Evolutionary conservation across 1,284 basidiomycete species (phyloP), one percentile per base, ranked within the genome.

Genomic region (Sanghuangporus baumii): DNA sequence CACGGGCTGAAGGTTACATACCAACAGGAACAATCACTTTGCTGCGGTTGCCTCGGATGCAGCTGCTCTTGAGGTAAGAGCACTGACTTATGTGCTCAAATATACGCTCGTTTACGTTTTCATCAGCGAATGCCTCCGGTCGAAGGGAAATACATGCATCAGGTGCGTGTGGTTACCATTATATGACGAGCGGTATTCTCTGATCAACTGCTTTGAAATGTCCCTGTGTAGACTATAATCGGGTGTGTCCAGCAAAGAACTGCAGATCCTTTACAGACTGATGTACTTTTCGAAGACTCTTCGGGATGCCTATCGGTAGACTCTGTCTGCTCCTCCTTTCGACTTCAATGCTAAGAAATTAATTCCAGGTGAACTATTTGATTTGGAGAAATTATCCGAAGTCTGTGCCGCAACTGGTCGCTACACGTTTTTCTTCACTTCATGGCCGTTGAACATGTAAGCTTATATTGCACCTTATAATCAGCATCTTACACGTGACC

Each of bases 31-130:
- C 73, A 87, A 89, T 69, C 88, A 91, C 71, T 89, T 91, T 71
- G 85, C 88, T 0, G 87, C 88, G 2, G 71, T 89, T 41, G 88
- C 87, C 3, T 87, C 86, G 31, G 88, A 91, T 73, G 83, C 86
- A 67, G 89, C 89, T 18, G 74, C 86, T 2, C 73, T 91, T 57
- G 88, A 89, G 81, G 87, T 86, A 52, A 18, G 43, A n/a, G 16
- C 8, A 7, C 16, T 18, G 16, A 67, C 3, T 6, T 47, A 23
- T 46, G 34, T 40, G 63, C 23, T 23, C 8, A 16, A 8, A 26
- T 6, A 9, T 26, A 41, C 64, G 51, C 62, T 31, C 50, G 57
- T 26, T 36, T 9, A 36, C 55, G 60, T 46, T 16, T 16, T 36
- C 7, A 5, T 9, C 64, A 88, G 84, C 73, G 81, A 37, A 88